These are phyloP conservation scores for Mortierella sp. DNA, from an alignment of 371 early-diverging fungal species.

Conservation along the genomic window DNA sequence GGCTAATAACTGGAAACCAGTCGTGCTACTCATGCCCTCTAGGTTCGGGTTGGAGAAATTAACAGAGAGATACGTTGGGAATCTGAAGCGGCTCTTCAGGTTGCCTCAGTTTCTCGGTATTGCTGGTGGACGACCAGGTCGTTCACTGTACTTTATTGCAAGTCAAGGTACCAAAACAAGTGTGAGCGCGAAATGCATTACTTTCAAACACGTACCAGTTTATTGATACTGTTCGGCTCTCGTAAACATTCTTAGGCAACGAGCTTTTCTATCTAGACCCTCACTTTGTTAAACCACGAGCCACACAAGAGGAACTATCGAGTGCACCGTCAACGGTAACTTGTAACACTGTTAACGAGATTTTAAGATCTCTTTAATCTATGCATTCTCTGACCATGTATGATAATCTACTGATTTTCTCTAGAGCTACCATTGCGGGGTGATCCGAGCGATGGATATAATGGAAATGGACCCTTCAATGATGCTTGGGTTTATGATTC, in stretches of 20 bases:
- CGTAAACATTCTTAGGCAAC: constrained; percentile 60
- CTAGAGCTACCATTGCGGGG: constrained; percentile 83
- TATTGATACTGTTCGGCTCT: too few species aligned
- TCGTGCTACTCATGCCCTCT: constrained; percentile 87
- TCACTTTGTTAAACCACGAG: constrained; percentile 84
- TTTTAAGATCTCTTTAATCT: constrained; percentile 24
- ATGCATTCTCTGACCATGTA: constrained; percentile 56
- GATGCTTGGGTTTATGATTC: constrained; percentile 91
- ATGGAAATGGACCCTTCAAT: constrained; percentile 91
- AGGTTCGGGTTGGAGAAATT: constrained; percentile 88
- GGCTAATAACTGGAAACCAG: constrained; percentile 64
- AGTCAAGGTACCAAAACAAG: constrained; percentile 59
- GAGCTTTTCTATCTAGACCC: constrained; percentile 95
- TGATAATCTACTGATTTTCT: not conserved
- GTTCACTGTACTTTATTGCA: constrained; percentile 45
- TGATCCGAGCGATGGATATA: constrained; percentile 78
- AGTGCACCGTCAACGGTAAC: constrained; percentile 61
- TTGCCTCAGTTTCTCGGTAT: constrained; percentile 90
- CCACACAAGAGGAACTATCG: constrained; percentile 63
- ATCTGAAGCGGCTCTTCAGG: constrained; percentile 73
- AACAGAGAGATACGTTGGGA: constrained; percentile 78
- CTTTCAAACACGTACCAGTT: too few species aligned
- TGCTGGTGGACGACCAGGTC: constrained; percentile 72
- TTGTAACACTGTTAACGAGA: not conserved
- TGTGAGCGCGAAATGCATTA: too few species aligned